Conservation (phyloP, 2,329 filamentous ascomycete genomes). For the Lachnellula hyalina region DNA sequence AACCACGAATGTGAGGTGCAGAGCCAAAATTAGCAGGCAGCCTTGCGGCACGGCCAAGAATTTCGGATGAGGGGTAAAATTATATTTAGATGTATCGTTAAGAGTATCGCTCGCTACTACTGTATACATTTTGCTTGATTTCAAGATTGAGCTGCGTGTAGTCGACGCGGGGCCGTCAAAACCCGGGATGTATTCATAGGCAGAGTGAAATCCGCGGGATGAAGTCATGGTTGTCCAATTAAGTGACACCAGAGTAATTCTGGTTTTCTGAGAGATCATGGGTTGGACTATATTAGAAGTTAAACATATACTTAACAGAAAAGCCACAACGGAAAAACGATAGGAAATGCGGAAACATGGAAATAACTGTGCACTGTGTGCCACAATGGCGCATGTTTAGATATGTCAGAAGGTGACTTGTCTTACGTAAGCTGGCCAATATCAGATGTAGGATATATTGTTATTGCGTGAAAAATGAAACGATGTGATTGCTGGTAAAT, state of each 20-base stretch:
- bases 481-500: background rate
- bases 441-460: background rate
- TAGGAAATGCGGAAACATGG: too few relatives aligned
- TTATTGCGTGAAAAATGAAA: background rate
- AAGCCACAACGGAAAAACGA: too few relatives aligned
- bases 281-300: background rate
- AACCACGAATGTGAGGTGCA: constrained; percentile 14
- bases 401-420: background rate
- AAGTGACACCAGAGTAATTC: too few relatives aligned
- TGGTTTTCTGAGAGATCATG: background rate
- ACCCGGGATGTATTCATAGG: background rate
- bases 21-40: background rate
- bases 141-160: background rate
- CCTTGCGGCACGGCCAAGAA: constrained; percentile 5
- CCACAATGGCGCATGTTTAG: background rate
- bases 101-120: background rate
- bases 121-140: background rate
- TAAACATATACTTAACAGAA: background rate
- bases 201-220: background rate
- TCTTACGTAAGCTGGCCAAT: background rate
- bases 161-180: background rate
- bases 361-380: too few relatives aligned
- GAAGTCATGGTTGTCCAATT: background rate
- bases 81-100: too few relatives aligned
- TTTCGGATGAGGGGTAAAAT: background rate